Conservation (phyloP, 2,329 filamentous ascomycete genomes). For the Xylaria sp. region DNA sequence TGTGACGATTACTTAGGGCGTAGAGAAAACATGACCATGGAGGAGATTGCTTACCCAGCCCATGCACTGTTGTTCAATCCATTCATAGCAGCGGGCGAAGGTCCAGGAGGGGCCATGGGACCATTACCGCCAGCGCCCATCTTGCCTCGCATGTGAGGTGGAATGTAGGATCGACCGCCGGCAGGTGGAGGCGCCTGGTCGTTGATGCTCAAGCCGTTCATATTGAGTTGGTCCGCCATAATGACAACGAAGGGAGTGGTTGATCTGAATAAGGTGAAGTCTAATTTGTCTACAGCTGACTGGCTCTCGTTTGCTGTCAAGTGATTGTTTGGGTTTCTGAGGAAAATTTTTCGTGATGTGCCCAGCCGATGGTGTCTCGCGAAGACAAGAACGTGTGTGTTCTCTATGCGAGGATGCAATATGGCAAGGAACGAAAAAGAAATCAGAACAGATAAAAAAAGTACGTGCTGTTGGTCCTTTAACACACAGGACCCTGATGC, state of each 20-base stretch:
- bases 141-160: constrained; percentile 81
- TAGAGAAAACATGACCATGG: constrained; percentile 2
- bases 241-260: constrained; percentile 52
- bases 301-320: constrained; percentile 31
- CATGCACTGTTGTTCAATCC: constrained; percentile 72
- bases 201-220: constrained; percentile 77
- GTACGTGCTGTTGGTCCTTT: constrained; percentile 36
- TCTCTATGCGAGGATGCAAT: constrained; percentile 46
- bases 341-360: constrained; percentile 45
- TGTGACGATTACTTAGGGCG: background rate
- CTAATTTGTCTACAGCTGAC: constrained; percentile 27
- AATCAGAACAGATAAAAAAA: constrained; percentile 38
- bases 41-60: constrained; percentile 64
- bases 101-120: constrained; percentile 49
- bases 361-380: constrained; percentile 48
- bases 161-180: constrained; percentile 77
- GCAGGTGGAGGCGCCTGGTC: constrained; percentile 52
- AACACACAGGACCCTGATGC: constrained; percentile 37
- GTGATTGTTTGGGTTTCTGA: constrained; percentile 25
- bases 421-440: constrained; percentile 39
- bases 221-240: constrained; percentile 88
- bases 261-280: constrained; percentile 22
- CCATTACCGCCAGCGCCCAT: constrained; percentile 51
- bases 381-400: constrained; percentile 46
- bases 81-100: constrained; percentile 53